Evolutionary conservation across 2,329 filamentous ascomycete genomes (phyloP).

Genomic region (Aspergillus quadricinctus): DNA sequence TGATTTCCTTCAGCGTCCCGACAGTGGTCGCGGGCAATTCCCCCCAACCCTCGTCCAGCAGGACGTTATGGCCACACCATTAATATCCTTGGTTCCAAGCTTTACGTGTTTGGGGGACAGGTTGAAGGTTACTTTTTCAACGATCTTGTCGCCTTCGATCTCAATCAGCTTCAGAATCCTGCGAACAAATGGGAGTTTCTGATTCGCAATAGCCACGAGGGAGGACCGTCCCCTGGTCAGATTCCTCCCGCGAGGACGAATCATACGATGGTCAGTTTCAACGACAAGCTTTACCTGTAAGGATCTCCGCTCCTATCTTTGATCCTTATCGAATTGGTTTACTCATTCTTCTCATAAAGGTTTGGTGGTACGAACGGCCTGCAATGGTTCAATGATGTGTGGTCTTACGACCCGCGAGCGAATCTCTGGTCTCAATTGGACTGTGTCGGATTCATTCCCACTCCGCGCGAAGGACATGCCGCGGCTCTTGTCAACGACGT

Average conservation of each 20-base stretch:
- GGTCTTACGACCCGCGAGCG: constrained; percentile 81
- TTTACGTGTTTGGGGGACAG: constrained; percentile 96
- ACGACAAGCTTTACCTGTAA: constrained; percentile 90
- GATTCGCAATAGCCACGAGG: constrained; percentile 64
- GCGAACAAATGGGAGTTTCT: constrained; percentile 93
- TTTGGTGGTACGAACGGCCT: constrained; percentile 96
- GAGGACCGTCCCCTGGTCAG: constrained; percentile 55
- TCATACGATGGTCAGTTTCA: constrained; percentile 85
- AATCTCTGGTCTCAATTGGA: constrained; percentile 87
- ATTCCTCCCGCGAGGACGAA: constrained; percentile 89
- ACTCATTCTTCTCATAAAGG: constrained; percentile 41
- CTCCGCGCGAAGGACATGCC: constrained; percentile 88
- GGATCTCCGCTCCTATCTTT: constrained; percentile 30
- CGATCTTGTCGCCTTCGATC: constrained; percentile 87
- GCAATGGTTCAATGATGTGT: constrained; percentile 98
- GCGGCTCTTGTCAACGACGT: constrained; percentile 92
- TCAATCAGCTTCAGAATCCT: constrained; percentile 88
- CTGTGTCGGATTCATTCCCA: constrained; percentile 96
- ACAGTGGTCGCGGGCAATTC: constrained; percentile 94
- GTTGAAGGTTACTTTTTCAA: constrained; percentile 99
- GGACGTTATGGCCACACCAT: constrained; percentile 94
- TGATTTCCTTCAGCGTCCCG: constrained; percentile 67
- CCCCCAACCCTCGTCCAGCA: constrained; percentile 76
- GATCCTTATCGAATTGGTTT: not conserved
- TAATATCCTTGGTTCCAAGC: constrained; percentile 94